These are phyloP conservation scores for Biscogniauxia sp. DNA, from an alignment of 2,329 filamentous ascomycete species.

Conservation along the genomic window DNA sequence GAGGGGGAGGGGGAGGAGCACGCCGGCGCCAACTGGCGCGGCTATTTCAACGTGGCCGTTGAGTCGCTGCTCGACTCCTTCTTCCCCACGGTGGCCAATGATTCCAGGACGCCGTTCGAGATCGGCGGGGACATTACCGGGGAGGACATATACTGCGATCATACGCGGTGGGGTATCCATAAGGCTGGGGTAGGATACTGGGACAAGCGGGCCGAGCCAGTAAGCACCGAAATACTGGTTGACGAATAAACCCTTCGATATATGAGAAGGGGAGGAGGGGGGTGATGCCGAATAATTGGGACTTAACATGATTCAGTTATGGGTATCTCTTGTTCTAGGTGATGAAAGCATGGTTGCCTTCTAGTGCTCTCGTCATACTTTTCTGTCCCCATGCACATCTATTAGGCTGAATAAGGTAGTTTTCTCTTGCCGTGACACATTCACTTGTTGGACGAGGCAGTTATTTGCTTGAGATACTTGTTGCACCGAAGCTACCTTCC, in stretches of 20 bases:
- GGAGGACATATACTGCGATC: slow-evolving; percentile 17
- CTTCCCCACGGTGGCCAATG: slow-evolving; percentile 8
- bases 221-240: not conserved
- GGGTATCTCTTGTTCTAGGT: no score
- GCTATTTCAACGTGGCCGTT: slow-evolving; percentile 18
- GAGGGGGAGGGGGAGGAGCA: slow-evolving; percentile 7
- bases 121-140: slow-evolving; percentile 10
- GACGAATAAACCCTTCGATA: not conserved
- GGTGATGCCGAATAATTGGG: no score
- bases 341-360: no score
- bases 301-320: no score
- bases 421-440: no score
- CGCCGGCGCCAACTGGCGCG: slow-evolving; percentile 15
- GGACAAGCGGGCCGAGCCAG: slow-evolving; percentile 4
- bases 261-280: not conserved
- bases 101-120: slow-evolving; percentile 8
- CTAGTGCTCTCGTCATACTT: no score
- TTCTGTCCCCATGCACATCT: no score
- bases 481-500: no score
- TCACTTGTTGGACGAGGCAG: no score
- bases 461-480: no score
- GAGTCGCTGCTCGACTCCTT: slow-evolving; percentile 13
- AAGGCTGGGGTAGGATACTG: slow-evolving; percentile 12
- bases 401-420: no score
- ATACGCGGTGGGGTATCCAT: slow-evolving; percentile 14